A percentile compares a stretch with the other conserved stretches of the same genome.
These are phyloP conservation scores for Calonectria crousiana DNA, from an alignment of 2,329 filamentous ascomycete species.

Conservation along the genomic window DNA sequence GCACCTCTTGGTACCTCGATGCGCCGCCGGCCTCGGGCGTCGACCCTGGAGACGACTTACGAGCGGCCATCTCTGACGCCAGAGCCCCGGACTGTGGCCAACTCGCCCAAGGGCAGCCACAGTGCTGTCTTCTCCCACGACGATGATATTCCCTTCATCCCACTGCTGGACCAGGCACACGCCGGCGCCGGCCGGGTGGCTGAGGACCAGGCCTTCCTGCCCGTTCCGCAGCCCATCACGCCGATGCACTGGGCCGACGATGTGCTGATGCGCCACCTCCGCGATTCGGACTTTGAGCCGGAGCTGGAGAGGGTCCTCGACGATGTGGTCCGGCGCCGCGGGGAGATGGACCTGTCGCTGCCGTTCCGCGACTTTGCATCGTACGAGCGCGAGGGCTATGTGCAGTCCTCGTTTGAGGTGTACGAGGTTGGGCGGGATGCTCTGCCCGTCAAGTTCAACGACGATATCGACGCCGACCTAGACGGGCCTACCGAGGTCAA, in stretches of 20 bases:
- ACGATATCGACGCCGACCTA: slow-evolving; percentile 43
- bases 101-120: slow-evolving; percentile 39
- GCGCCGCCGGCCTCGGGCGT: slow-evolving; percentile 41
- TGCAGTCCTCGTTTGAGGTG: slow-evolving; percentile 67
- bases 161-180: slow-evolving; percentile 40
- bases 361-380: slow-evolving; percentile 51
- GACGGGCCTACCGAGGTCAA: slow-evolving; percentile 41
- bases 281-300: slow-evolving; percentile 56
- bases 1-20: slow-evolving; percentile 17
- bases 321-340: slow-evolving; percentile 49
- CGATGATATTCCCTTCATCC: slow-evolving; percentile 49
- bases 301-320: slow-evolving; percentile 53
- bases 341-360: slow-evolving; percentile 48
- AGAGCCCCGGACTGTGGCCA: slow-evolving; percentile 37
- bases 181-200: slow-evolving; percentile 16
- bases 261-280: slow-evolving; percentile 56
- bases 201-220: slow-evolving; percentile 33
- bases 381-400: slow-evolving; percentile 54
- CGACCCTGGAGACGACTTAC: slow-evolving; percentile 45
- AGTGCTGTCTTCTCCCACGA: slow-evolving; percentile 40
- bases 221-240: slow-evolving; percentile 33
- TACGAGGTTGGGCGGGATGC: slow-evolving; percentile 67
- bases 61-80: slow-evolving; percentile 40
- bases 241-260: slow-evolving; percentile 53
- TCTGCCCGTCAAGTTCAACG: slow-evolving; percentile 48